Conservation (phyloP, 352 stramenopile species). For the Saprolegnia diclina region DNA sequence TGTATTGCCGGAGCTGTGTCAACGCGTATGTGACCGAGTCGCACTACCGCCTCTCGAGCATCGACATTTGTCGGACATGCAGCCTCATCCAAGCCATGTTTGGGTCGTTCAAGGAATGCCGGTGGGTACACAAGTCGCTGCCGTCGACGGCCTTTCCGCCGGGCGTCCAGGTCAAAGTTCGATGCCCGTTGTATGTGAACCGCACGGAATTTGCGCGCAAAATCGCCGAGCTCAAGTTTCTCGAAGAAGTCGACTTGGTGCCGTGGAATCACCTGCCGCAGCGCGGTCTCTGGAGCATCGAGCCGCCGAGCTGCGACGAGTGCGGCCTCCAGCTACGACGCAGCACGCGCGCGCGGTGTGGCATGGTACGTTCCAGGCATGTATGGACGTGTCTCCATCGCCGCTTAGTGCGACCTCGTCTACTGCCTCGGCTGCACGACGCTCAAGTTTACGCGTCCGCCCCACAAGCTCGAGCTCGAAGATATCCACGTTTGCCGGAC, state of each 20-base stretch:
- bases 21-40: not conserved
- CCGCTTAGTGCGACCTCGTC: not conserved
- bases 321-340: not conserved
- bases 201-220: not conserved
- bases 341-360: not conserved
- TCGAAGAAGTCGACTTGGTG: conserved; percentile 4
- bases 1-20: conserved; percentile 12
- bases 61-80: conserved; percentile 9
- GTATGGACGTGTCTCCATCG: not conserved
- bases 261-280: conserved; percentile 7
- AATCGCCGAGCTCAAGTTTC: not conserved
- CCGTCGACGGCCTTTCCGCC: not conserved
- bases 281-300: not conserved
- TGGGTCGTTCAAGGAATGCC: conserved; percentile 8
- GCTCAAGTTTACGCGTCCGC: not conserved
- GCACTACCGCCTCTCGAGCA: not conserved
- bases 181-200: conserved; percentile 6
- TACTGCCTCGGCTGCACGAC: not conserved
- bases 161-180: not conserved
- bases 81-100: not conserved
- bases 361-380: not conserved
- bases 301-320: not conserved
- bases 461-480: not conserved
- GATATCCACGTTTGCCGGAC: not conserved
- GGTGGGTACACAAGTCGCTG: conserved; percentile 7